Base-by-base conservation (phyloP, 169 alveolate genomes). In the Blepharisma undulans region DNA sequence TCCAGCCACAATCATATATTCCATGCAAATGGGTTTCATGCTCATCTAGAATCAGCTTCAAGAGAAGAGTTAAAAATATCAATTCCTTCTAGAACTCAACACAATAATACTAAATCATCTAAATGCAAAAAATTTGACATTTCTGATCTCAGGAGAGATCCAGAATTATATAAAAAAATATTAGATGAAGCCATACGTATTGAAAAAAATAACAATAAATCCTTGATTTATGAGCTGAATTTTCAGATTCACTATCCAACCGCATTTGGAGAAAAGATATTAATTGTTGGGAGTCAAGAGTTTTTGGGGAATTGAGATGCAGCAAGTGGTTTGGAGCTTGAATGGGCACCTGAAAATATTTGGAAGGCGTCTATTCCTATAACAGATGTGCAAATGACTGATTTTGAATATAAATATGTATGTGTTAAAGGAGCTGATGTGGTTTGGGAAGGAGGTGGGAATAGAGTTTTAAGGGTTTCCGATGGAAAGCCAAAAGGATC, bases 371-470 rank as follows among this genome's bases (percentile, higher is more conserved):
- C 48, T 12, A 6, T 86, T 4, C 48, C 27, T 0, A 25, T 86
- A 8, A 25, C 80, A 66, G 36, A 32, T 14, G 60, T 12, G 12
- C 76, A 27, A 10, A 7, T 79, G 8, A 12, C 36, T 27, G 89
- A 84, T 7, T 86, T 86, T 25, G 90, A 86, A 29, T 86, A 86
- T 33, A 86, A 86, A 71, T 86, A 86, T 25, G 90, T 71, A 5
- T 72, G 80, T 30, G 29, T 66, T 21, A 21, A 30, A 21, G 84
- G 30, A 19, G 72, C 61, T 0, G 82, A 36, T 3, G 72, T 72
- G 60, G 29, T 19, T 21, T 86, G 90, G 90, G 90, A 86, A 86
- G 29, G 34, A 66, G 90, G 90, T 6, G 16, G 25, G 4, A 86
- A 86, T 25, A 27, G 90, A 19, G 66, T 19, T 19, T 60, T 86